A percentile compares a stretch with the other conserved stretches of the same genome.
These are phyloP conservation scores for Metahyphopichia silvanorum DNA, from an alignment of 805 yeast species.

Conservation along the genomic window DNA sequence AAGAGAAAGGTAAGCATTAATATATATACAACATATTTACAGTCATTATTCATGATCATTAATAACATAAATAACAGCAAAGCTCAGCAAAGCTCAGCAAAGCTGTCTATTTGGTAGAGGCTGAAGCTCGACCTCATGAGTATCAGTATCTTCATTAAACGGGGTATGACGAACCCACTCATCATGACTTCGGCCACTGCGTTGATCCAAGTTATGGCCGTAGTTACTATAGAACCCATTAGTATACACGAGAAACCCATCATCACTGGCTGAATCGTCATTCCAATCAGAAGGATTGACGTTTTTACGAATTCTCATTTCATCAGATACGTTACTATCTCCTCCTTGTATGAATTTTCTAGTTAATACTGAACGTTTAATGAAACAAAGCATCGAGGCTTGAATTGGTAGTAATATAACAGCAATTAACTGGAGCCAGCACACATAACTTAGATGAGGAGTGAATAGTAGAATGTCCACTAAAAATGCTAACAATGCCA, in stretches of 20 bases:
- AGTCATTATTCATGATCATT: too few species aligned
- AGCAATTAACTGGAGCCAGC: conserved; percentile 78
- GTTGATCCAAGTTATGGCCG: conserved; percentile 1
- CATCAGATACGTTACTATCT: conserved; percentile 21
- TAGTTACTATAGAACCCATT: conserved; percentile 36
- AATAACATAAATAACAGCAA: too few species aligned
- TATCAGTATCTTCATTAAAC: not conserved
- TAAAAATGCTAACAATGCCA: conserved; percentile 69
- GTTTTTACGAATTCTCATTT: conserved; percentile 26
- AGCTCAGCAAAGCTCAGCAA: not conserved
- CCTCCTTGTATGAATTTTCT: conserved; percentile 38
- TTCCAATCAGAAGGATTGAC: conserved; percentile 8
- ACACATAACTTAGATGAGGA: conserved; percentile 74
- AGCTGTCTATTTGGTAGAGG: conserved; percentile 1
- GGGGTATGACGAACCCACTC: conserved; percentile 13
- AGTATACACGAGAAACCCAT: conserved; percentile 41
- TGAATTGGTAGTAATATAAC: conserved; percentile 62
- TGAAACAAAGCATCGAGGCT: conserved; percentile 65
- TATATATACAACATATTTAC: too few species aligned
- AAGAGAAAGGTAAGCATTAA: too few species aligned
- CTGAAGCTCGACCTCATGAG: too few species aligned
- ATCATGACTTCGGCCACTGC: conserved; percentile 6
- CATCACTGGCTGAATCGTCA: conserved; percentile 37
- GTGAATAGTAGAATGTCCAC: conserved; percentile 79
- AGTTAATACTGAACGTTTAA: conserved; percentile 64